Evolutionary conservation across 768 basidiomycete species (phyloP).

Genomic region (Leucosporidium yakuticum): DNA sequence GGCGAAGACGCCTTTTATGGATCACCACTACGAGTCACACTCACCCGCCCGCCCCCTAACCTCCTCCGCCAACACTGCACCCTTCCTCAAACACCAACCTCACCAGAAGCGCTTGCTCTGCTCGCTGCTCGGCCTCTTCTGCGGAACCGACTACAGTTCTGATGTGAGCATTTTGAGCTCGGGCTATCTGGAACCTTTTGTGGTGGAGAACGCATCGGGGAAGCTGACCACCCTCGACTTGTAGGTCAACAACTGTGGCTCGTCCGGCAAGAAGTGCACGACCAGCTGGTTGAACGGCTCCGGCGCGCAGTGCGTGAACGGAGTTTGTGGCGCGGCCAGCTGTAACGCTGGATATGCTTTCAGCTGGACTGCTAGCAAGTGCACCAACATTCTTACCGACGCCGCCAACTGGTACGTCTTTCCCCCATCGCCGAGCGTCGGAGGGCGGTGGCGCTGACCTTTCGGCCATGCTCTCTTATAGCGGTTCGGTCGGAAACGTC

Average conservation of each 20-base stretch:
- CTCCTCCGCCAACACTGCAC: too few relatives aligned
- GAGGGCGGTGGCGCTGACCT: slow-evolving; percentile 20
- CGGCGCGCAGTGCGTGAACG: slow-evolving; percentile 9
- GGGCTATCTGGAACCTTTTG: too few relatives aligned
- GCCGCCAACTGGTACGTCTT: slow-evolving; percentile 18
- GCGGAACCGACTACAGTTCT: too few relatives aligned
- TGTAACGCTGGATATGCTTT: slow-evolving; percentile 10
- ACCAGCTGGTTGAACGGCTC: slow-evolving; percentile 1
- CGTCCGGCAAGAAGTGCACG: slow-evolving; percentile 8
- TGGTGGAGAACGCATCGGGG: too few relatives aligned
- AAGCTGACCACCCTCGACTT: too few relatives aligned
- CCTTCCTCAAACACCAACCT: too few relatives aligned
- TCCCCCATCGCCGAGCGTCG: slow-evolving; percentile 1
- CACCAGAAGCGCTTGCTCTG: too few relatives aligned
- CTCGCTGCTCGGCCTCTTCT: too few relatives aligned
- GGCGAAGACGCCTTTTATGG: too few relatives aligned
- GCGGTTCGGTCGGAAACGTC: slow-evolving; percentile 11
- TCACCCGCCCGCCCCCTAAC: too few relatives aligned
- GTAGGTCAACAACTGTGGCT: slow-evolving; percentile 27
- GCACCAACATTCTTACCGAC: slow-evolving; percentile 7
- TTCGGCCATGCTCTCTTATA: neutral
- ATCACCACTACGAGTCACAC: too few relatives aligned
- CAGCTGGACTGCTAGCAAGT: neutral
- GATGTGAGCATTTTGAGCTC: too few relatives aligned
- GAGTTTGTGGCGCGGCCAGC: slow-evolving; percentile 2